A percentile compares a stretch with the other conserved stretches of the same genome.
These are phyloP conservation scores for Apodospora peruviana DNA, from an alignment of 495 filamentous ascomycete genomes.

Conservation along the genomic window DNA sequence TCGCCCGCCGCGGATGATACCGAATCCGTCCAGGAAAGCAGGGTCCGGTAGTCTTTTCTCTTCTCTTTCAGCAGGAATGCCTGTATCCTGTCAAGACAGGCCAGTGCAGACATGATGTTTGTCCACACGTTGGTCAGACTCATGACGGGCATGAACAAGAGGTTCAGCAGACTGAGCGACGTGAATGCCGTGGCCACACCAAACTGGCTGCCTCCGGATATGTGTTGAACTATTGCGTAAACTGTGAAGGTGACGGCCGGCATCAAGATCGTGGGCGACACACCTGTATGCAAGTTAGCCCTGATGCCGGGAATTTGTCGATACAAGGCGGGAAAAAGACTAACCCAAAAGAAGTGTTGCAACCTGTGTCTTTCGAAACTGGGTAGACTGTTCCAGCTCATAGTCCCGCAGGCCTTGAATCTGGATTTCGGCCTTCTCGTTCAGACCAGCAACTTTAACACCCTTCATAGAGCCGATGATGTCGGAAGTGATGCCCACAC, in stretches of 20 bases:
- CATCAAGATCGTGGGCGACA: constrained; percentile 8
- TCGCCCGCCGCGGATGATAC: background rate
- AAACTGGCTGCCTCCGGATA: constrained; percentile 11
- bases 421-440: constrained; percentile 24
- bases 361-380: constrained; percentile 36
- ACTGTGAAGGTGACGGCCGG: constrained; percentile 14
- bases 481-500: constrained; percentile 25
- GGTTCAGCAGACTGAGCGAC: constrained; percentile 49
- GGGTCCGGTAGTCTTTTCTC: constrained; percentile 8
- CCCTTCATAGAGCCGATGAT: constrained; percentile 34
- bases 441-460: constrained; percentile 40
- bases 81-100: constrained; percentile 53
- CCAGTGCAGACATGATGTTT: constrained; percentile 43
- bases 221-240: constrained; percentile 11
- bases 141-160: constrained; percentile 49
- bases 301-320: constrained; percentile 39
- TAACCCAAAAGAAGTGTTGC: constrained; percentile 4
- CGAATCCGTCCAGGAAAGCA: background rate
- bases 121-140: constrained; percentile 49
- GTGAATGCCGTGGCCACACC: constrained; percentile 42
- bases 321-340: constrained; percentile 40
- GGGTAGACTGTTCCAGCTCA: constrained; percentile 48
- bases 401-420: constrained; percentile 48
- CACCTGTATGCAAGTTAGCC: constrained; percentile 36
- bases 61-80: constrained; percentile 38